Base-by-base conservation (phyloP, 495 filamentous ascomycete genomes). In the Penicillium taxi region DNA sequence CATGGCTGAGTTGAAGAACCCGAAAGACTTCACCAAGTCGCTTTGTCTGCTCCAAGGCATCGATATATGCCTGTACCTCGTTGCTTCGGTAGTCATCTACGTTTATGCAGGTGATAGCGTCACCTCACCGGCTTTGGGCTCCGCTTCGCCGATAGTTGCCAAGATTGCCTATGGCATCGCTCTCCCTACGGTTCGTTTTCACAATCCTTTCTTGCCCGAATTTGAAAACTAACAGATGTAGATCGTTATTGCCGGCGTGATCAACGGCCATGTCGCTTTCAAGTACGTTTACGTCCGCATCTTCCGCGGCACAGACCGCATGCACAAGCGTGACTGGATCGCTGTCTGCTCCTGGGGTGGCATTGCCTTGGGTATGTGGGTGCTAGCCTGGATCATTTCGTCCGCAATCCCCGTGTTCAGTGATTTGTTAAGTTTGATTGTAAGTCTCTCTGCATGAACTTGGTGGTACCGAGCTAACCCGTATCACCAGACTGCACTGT, bases 91-190 rank as follows among this genome's bases (percentile, higher is more conserved):
- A 1, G 63, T 69, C 1, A 79, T 87, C 41, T 93, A 90, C 64
- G 63, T 62, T 41, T 93, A 75, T 48, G 78, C 80, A 7, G 86
- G 86, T 14, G 57, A 55, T 3, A 64, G 63, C 6, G 86, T 93
- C 25, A 53, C 66, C 17, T 81, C 80, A 0, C 86, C 86, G 2
- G 84, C 85, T 2, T 67, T 93, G 4, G 74, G 81, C 7, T 82
- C 82, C 0, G 79, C 82, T 6, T 70, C 76, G 9, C 61, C 64
- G 0, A 20, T 77, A 0, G 53, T 91, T 2, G 70, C 78, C 35
- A 88, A 86, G 57, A 43, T 68, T 19, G 81, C 84, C 2, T 94
- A 83, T 49, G 86, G 85, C 12, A 67, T 93, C 41, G 85, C 84
- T 2, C 56, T 85, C 3, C 86, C 86, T 0, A 86, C 82, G 7